Conservation (phyloP, 192 early-diverging fungal species). For the Chytriomyces sp. region DNA sequence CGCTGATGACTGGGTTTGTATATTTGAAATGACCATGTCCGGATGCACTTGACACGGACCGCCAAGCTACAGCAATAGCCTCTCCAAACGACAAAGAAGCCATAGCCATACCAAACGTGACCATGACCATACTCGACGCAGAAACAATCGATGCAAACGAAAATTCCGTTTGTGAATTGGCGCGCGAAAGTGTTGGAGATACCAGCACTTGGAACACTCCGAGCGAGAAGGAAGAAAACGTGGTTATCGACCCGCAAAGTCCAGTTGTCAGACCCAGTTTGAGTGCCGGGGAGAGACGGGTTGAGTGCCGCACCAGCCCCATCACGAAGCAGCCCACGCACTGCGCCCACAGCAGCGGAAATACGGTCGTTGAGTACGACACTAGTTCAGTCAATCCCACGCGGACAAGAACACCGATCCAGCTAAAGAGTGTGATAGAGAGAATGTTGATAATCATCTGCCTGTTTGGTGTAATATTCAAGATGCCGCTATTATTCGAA, state of each 20-base stretch:
- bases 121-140: not conserved
- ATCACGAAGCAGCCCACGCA: constrained; percentile 23
- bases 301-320: not conserved
- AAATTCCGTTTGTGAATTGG: not conserved
- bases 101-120: constrained; percentile 28
- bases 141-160: not conserved
- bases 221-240: constrained; percentile 22
- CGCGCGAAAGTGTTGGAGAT: not conserved
- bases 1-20: too few relatives aligned
- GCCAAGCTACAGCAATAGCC: not conserved
- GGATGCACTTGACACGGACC: not conserved
- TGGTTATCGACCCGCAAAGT: constrained; percentile 29
- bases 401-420: constrained; percentile 22
- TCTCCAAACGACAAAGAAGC: not conserved
- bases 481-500: too few relatives aligned
- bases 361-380: constrained; percentile 7
- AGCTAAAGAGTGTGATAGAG: constrained; percentile 3
- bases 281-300: constrained; percentile 3
- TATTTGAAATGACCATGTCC: too few relatives aligned
- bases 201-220: not conserved
- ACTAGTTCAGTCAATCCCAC: constrained; percentile 4
- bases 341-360: constrained; percentile 17
- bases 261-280: constrained; percentile 25
- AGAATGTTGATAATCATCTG: too few relatives aligned
- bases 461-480: too few relatives aligned